Conservation (phyloP, 2,329 filamentous ascomycete species). For the Cladosporium cucumerinum region DNA sequence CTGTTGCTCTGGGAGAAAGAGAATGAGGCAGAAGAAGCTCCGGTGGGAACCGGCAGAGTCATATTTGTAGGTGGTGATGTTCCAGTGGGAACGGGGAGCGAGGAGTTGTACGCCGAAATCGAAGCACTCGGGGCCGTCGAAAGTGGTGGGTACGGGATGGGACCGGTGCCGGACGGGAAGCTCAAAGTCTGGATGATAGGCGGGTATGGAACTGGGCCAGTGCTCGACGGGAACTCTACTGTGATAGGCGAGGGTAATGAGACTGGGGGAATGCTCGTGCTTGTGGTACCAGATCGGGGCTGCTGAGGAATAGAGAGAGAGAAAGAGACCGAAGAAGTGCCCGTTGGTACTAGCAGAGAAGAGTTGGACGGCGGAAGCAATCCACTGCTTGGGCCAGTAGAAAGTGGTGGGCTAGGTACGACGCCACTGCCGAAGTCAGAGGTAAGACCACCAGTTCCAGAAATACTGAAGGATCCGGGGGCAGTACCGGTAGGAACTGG, state of each 20-base stretch:
- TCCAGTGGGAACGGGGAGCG: not conserved
- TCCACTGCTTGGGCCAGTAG: not conserved
- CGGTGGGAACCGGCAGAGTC: not conserved
- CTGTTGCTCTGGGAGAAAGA: slow-evolving; percentile 3
- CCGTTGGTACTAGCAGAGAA: not conserved
- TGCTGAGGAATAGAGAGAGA: not conserved
- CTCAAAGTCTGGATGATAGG: not conserved
- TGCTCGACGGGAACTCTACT: not conserved
- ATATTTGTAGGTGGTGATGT: not conserved
- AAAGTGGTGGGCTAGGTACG: not conserved
- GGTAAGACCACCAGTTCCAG: not conserved
- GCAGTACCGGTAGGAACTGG: not conserved
- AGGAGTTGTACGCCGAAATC: not conserved
- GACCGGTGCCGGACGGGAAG: not conserved
- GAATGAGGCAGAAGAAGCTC: not conserved
- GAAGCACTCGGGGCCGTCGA: not conserved
- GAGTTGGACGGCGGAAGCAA: not conserved
- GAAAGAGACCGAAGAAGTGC: not conserved
- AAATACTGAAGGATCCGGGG: not conserved
- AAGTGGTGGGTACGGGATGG: not conserved
- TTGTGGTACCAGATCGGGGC: not conserved
- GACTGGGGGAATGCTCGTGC: not conserved
- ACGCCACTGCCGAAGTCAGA: not conserved
- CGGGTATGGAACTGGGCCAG: not conserved
- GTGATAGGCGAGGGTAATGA: not conserved